These are phyloP conservation scores for Prasinococcaceae sp. DNA, from an alignment of 139 green algal species.

Conservation along the genomic window DNA sequence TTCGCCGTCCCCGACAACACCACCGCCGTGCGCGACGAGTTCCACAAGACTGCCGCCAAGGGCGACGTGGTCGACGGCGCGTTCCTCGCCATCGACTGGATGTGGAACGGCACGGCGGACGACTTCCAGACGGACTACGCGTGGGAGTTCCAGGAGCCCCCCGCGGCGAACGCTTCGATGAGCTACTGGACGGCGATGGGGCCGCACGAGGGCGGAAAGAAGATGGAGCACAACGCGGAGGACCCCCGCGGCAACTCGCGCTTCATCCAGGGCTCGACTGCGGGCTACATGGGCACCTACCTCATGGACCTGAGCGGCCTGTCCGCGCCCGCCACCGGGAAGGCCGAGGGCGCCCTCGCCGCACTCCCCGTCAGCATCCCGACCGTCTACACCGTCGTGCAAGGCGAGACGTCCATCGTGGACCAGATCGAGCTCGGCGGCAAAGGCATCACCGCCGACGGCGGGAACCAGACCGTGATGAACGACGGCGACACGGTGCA, in stretches of 20 bases:
- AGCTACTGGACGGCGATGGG: conserved; percentile 5
- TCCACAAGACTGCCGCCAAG: not conserved
- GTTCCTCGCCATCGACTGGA: not conserved
- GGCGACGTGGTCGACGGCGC: not conserved
- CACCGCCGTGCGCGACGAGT: not conserved
- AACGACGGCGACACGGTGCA: not conserved
- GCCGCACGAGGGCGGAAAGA: not conserved
- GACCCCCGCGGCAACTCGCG: not conserved
- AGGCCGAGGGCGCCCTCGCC: too few species aligned
- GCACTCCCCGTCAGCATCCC: too few species aligned
- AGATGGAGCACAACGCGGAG: conserved; percentile 14
- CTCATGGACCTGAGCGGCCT: not conserved
- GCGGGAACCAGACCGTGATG: conserved; percentile 3
- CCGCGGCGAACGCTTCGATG: not conserved
- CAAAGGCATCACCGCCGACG: not conserved
- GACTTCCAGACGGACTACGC: not conserved
- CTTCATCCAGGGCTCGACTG: conserved; percentile 12
- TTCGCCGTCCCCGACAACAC: conserved; percentile 1
- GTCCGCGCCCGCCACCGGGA: not conserved
- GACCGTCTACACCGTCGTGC: conserved; percentile 1
- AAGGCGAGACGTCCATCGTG: conserved; percentile 8
- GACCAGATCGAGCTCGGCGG: conserved; percentile 4
- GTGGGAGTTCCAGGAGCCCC: not conserved
- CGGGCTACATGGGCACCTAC: conserved; percentile 14
- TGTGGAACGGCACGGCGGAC: not conserved